Percentiles rank a stretch among this genome's conserved stretches.
Evolutionary conservation across 352 stramenopile genomes (phyloP).

Genomic region (Achlya hypogyna): DNA sequence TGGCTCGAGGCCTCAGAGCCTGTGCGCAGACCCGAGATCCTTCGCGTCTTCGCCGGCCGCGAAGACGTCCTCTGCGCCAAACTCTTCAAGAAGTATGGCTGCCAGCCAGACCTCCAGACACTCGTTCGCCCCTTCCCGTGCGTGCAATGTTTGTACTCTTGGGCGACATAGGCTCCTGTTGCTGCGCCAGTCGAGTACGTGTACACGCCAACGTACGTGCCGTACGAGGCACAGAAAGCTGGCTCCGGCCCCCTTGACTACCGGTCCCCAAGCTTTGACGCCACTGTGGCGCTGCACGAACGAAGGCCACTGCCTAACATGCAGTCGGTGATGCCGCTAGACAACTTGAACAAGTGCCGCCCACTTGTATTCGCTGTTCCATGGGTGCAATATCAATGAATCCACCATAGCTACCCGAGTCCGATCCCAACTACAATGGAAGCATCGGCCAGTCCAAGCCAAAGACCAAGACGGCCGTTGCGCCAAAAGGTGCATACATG

Average conservation of each 20-base stretch:
- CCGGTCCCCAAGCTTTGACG: slow-evolving; percentile 40
- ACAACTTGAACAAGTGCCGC: slow-evolving; percentile 85
- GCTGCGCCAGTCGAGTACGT: no score
- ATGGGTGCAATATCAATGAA: not conserved
- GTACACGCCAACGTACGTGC: slow-evolving; percentile 36
- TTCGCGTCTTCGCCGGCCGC: slow-evolving; percentile 51
- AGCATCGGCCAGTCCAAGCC: slow-evolving; percentile 26
- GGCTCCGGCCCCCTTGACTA: slow-evolving; percentile 37
- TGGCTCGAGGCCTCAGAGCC: not conserved
- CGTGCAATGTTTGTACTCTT: not conserved
- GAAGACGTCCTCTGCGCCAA: slow-evolving; percentile 56
- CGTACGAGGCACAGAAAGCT: slow-evolving; percentile 22
- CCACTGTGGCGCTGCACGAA: slow-evolving; percentile 35
- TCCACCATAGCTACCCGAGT: slow-evolving; percentile 46
- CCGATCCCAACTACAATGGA: slow-evolving; percentile 42
- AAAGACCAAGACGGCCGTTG: slow-evolving; percentile 12
- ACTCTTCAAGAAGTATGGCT: slow-evolving; percentile 70
- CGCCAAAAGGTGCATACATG: slow-evolving; percentile 5
- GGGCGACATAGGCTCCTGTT: no score
- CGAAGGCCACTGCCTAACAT: slow-evolving; percentile 23
- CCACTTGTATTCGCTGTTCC: slow-evolving; percentile 32
- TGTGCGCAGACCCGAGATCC: slow-evolving; percentile 46
- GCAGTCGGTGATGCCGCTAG: slow-evolving; percentile 41
- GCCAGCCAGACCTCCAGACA: not conserved
- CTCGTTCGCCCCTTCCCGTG: not conserved